Percentiles rank a stretch among this genome's conserved stretches.
phyloP scores from a whole-genome alignment of 768 basidiomycete genomes.

The button mushroom (Agaricus bisporus) region DNA sequence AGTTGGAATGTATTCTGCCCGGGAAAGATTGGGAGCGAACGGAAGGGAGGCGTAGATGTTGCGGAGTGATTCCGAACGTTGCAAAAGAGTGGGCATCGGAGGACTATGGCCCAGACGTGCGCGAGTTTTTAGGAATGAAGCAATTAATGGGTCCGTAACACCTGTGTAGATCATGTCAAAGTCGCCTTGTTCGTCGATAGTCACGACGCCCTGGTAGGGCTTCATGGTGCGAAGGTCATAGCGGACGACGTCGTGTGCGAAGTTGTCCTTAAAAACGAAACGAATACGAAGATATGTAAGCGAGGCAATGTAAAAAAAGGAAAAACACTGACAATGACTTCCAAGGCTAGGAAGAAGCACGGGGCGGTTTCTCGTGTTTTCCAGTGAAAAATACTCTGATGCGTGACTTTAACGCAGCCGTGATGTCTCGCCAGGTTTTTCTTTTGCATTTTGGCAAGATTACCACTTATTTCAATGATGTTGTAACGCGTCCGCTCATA shows the following conservation, averaged over 20 bases:
- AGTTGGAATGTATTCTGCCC: conserved; percentile 90
- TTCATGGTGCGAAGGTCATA: conserved; percentile 76
- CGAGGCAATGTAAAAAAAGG: not conserved
- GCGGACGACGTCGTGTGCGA: conserved; percentile 91
- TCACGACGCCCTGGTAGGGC: conserved; percentile 80
- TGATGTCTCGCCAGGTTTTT: conserved; percentile 57
- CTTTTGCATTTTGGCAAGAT: conserved; percentile 67
- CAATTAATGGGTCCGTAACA: conserved; percentile 79
- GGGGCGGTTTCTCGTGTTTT: conserved; percentile 66
- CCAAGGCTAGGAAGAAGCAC: conserved; percentile 91
- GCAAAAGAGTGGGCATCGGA: conserved; percentile 50
- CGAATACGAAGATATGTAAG: not conserved
- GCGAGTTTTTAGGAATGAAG: conserved; percentile 70
- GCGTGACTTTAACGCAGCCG: conserved; percentile 60
- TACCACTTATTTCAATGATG: conserved; percentile 90
- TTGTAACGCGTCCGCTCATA: conserved; percentile 90
- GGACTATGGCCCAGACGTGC: conserved; percentile 50
- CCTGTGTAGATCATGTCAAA: conserved; percentile 80
- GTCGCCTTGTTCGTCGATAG: conserved; percentile 74
- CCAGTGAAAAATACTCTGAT: conserved; percentile 88
- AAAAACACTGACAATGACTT: conserved; percentile 75
- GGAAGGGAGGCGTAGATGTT: conserved; percentile 67
- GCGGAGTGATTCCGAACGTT: conserved; percentile 50
- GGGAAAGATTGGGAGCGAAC: conserved; percentile 84
- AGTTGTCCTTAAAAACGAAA: conserved; percentile 67